Evolutionary conservation across 352 stramenopile genomes (phyloP).

Genomic region (Globisporangium orthogonon): DNA sequence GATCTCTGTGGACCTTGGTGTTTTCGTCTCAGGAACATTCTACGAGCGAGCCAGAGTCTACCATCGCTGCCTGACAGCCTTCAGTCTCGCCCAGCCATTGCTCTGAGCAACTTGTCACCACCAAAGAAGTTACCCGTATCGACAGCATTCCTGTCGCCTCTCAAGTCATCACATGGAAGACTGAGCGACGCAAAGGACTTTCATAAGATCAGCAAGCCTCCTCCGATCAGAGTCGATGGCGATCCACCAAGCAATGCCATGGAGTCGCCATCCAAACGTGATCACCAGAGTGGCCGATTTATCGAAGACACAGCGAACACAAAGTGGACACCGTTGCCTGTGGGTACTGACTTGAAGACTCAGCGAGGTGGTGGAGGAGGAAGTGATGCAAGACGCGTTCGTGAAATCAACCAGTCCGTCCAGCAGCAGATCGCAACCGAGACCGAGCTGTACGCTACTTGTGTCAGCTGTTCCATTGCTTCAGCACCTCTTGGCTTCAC

Average conservation of each 20-base stretch:
- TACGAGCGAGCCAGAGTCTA: conserved; percentile 28
- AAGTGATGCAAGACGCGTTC: not conserved
- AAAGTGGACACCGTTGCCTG: not conserved
- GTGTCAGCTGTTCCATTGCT: not conserved
- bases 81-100: not conserved
- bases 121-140: conserved; percentile 16
- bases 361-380: not conserved
- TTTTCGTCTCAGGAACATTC: not conserved
- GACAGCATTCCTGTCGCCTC: conserved; percentile 23
- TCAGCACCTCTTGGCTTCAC: not conserved
- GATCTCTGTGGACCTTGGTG: not conserved
- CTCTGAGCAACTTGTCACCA: not conserved
- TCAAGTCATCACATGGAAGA: conserved; percentile 17
- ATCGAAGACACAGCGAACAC: not conserved
- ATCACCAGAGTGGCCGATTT: not conserved
- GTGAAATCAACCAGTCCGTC: not conserved
- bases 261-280: not conserved
- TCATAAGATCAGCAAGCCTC: conserved; percentile 3
- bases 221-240: not conserved
- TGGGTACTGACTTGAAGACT: not conserved
- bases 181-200: conserved; percentile 1
- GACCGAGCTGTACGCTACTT: conserved; percentile 1
- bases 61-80: conserved; percentile 17
- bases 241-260: not conserved
- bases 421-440: conserved; percentile 11